Evolutionary conservation across 208 protist genomes (phyloP).

Genomic region (Phytomonas francai): DNA sequence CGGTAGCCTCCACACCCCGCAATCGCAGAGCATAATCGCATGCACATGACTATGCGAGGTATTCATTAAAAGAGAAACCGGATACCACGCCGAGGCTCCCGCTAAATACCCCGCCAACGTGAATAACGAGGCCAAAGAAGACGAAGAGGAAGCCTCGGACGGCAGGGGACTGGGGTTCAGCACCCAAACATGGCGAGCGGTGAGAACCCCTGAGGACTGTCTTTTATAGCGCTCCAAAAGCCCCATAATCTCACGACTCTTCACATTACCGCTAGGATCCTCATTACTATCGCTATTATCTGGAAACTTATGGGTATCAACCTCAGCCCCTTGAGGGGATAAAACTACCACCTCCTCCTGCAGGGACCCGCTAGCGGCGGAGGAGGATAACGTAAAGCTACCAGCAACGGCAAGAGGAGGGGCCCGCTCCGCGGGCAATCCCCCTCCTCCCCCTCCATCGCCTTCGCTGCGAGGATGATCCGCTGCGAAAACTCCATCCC

Average conservation of each 20-base stretch:
- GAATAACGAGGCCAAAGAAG: slow-evolving; percentile 21
- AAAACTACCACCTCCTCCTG: slow-evolving; percentile 7
- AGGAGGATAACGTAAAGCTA: slow-evolving; percentile 20
- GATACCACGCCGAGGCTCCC: slow-evolving; percentile 32
- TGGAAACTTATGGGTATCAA: neutral
- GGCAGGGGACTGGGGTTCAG: slow-evolving; percentile 24
- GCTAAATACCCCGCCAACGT: slow-evolving; percentile 58
- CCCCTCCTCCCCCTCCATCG: slow-evolving; percentile 4
- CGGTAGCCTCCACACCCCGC: slow-evolving; percentile 48
- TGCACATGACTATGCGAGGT: slow-evolving; percentile 33
- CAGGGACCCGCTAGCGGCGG: slow-evolving; percentile 10
- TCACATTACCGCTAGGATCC: no score
- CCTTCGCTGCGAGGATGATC: neutral
- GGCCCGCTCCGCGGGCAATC: slow-evolving; percentile 1
- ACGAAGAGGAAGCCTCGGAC: neutral
- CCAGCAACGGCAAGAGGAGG: slow-evolving; percentile 59
- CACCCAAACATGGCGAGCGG: slow-evolving; percentile 67
- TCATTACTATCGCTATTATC: neutral
- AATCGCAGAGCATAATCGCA: slow-evolving; percentile 52
- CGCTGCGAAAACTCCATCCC: neutral
- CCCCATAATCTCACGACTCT: neutral
- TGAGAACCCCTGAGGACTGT: slow-evolving; percentile 20
- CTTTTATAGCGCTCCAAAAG: neutral
- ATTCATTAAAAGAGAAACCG: slow-evolving; percentile 45
- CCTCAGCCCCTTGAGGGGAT: neutral